Evolutionary conservation across 192 early-diverging fungal species (phyloP).

Genomic region (Radiomyces spectabilis): DNA sequence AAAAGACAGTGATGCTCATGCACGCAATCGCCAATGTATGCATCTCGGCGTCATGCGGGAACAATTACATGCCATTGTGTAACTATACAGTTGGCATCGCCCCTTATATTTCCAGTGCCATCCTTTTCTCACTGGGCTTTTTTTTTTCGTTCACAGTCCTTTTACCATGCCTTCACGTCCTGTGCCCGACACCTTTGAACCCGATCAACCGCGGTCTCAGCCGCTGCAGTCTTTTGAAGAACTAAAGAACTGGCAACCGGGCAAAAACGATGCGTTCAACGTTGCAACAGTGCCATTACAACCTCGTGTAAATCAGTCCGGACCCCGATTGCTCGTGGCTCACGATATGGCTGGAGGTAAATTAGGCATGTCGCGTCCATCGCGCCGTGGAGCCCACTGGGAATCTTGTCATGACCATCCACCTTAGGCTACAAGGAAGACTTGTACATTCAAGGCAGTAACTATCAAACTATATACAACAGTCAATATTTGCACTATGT

Average conservation of each 20-base stretch:
- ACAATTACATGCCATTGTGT: too few species aligned
- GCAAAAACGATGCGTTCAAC: conserved; percentile 4
- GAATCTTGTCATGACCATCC: too few species aligned
- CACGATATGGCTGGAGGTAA: conserved; percentile 61
- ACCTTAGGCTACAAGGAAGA: conserved; percentile 56
- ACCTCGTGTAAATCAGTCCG: background rate
- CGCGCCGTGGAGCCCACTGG: too few species aligned
- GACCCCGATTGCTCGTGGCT: conserved; percentile 34
- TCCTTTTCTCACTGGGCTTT: background rate
- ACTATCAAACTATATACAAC: conserved; percentile 35
- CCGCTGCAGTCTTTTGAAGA: conserved; percentile 8
- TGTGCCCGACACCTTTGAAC: background rate
- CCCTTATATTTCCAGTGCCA: background rate
- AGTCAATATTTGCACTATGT: conserved; percentile 56
- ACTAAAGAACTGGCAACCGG: conserved; percentile 10
- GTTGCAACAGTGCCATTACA: background rate
- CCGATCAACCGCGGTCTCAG: background rate
- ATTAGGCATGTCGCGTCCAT: too few species aligned
- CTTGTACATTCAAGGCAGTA: conserved; percentile 33
- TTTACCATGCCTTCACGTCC: conserved; percentile 11
- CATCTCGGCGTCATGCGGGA: too few species aligned
- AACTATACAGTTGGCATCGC: too few species aligned
- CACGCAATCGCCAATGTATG: too few species aligned
- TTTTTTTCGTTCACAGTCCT: too few species aligned
- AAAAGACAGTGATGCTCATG: too few species aligned